Base-by-base conservation (phyloP, 352 stramenopile species). In the Phytophthora idaei region DNA sequence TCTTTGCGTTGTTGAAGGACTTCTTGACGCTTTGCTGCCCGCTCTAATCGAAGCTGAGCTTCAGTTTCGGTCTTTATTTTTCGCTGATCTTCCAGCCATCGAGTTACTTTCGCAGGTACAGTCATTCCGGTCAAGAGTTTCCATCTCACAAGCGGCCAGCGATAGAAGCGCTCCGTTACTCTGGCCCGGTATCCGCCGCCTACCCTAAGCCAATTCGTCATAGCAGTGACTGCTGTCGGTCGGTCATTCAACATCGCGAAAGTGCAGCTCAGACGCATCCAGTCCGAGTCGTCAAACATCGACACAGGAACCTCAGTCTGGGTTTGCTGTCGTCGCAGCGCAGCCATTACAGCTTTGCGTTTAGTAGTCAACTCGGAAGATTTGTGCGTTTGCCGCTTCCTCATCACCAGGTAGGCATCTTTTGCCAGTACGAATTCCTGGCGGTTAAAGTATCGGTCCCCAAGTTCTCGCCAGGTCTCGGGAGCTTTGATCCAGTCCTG, bases 391-490 rank as follows among this genome's bases (percentile, higher is more conserved):
- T 83, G 81, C 1, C 81, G 71, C 62, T 89, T 87, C 31, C 77
- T 75, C 74, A 88, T 88, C 17, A 89, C 31, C 15, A 81, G 61
- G 28, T 85, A 91, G 1, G 84, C 80, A 51, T 93, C 85, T 44
- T 76, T 81, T 11, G 82, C 82, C 2, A 93, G 62, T n/a, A 74
- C 63, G 42, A 81, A 90, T 58, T 91, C 85, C 14, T 60, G 55
- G 29, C 69, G 71, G 0, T 64, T 52, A 28, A 88, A 81, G 52
- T 83, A 90, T 32, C 61, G 68, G 39, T 90, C 80, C 9, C 81
- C 82, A 32, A 83, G 61, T 5, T 75, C 46, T 0, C 85, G 67
- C 85, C 85, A 91, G 1, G 84, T 90, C 4, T 74, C 64, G 0
- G 73, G 17, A 6, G 71, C 55, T 41, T 81, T 79, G 39, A 91